Conservation (phyloP, 75 land plant genomes). For the Picea glauca region DNA sequence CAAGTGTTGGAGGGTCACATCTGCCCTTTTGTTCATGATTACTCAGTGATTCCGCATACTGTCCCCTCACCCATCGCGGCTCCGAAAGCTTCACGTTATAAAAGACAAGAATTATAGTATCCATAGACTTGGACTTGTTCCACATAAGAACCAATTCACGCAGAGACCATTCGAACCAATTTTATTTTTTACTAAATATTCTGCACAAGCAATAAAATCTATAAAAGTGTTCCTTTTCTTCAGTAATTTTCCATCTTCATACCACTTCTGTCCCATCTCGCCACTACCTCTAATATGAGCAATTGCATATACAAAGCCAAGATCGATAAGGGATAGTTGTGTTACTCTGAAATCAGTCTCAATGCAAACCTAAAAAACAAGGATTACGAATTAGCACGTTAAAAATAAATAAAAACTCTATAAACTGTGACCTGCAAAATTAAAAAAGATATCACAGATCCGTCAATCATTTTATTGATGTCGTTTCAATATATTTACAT, state of each 20-base stretch:
- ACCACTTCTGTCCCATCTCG: constrained; percentile 98
- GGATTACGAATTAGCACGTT: not conserved
- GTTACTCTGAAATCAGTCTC: constrained; percentile 71
- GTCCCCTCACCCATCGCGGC: too few species aligned
- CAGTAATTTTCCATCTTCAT: constrained; percentile 87
- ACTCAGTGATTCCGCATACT: too few species aligned
- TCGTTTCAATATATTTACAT: not conserved
- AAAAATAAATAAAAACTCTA: not conserved
- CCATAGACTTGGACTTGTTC: too few species aligned
- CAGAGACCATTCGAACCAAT: constrained; percentile 78
- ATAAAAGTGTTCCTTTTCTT: constrained; percentile 90
- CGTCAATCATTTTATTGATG: not conserved
- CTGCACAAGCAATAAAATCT: constrained; percentile 91
- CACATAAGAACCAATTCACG: too few species aligned
- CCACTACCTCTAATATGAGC: constrained; percentile 99
- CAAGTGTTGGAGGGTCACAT: too few species aligned
- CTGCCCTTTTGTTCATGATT: too few species aligned
- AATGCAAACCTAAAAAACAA: constrained; percentile 47
- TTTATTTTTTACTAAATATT: constrained; percentile 64
- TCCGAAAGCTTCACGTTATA: too few species aligned
- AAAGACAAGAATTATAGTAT: too few species aligned
- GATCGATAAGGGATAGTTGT: constrained; percentile 73
- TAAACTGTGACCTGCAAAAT: not conserved
- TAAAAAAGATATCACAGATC: not conserved
- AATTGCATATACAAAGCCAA: constrained; percentile 89